Base-by-base conservation (phyloP, 176 grass and related monocot species). In the Lolium rigidum region DNA sequence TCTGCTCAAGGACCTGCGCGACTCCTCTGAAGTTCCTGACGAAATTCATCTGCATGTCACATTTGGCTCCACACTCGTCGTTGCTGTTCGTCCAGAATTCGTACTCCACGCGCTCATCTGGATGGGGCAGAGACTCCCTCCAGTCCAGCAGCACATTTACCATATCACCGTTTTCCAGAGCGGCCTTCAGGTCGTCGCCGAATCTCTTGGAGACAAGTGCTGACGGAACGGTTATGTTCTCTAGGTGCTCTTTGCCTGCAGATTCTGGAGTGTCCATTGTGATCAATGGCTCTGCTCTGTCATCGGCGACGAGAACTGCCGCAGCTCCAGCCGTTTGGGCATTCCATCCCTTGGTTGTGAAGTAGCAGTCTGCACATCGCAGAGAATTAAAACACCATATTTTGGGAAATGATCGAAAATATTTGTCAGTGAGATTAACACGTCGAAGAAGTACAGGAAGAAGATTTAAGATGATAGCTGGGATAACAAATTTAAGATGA, bases 261-360 rank as follows among this genome's bases (percentile, higher is more conserved):
- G 79, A 89, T 85, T 94, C 94, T n/a, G 94, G 94, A 21, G 90
- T 92, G 60, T 97, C 92, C 94, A 97, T 97, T 56, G 94, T 97
- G 72, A 97, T 94, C 72, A 97, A 70, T 17, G 92, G 94, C 21
- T 97, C 94, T 4, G 80, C 46, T 82, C 39, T 90, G 80, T 92
- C 83, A 9, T 97, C 94, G 0, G 90, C 85, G 57, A 94, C 94
- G 62, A 94, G 94, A 55, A 97, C 85, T 20, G 92, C 92, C 6
- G 92, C 94, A 0, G 94, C 94, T 62, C 94, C 94, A n/a, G 90
- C 70, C 7, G 80, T 97, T 35, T 97, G 94, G 16, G 88, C 90
- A 56, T 97, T 97, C 94, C 92, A 94, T 83, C 92, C 94, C 81
- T 97, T 97, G 70, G 94, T 90, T 81, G 94, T 97, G 90, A 94